Evolutionary conservation across 371 early-diverging fungal species (phyloP), one percentile per base, ranked within the genome.

Genomic region (Syncephalastrum monosporum): DNA sequence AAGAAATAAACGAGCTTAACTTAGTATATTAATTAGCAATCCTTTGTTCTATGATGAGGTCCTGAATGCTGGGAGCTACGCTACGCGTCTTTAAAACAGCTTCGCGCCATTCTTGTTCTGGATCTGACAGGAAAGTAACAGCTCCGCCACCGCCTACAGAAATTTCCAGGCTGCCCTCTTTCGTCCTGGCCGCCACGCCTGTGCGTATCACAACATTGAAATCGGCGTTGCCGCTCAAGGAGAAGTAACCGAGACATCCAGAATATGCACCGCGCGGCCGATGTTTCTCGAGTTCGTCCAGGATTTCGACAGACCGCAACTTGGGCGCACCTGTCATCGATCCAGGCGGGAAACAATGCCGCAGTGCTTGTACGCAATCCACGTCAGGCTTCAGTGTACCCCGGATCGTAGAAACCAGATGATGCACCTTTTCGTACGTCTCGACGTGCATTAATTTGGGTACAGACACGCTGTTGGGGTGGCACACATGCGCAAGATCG

Each of bases 311-410:
- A 0, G 95, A 89, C 17, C 97, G 81, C 16, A 86, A 75, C 64
- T 98, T 98, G 5, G 98, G 98, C 1, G 98, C 97, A 7, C 98
- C 98, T 0, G 97, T 98, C 97, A 98, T 96, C 0, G 96, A 95
- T 0, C 96, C 93, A 0, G 97, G 97, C 3, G 97, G 97, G 59
- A 97, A 97, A 57, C 91, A 90, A 15, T 79, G 82, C 29, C 77
- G 82, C 6, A 95, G 60, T 0, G 91, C 91, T 27, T 88, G 83
- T 0, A 93, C 88, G n/a, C 79, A 79, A 53, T 84, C 82, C 1
- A 91, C 79, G 12, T 74, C 61, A 0, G 71, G 74, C 21, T 78
- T 68, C 17, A 95, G 68, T 41, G 76, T 71, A 12, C 91, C 92
- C 17, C 81, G 72, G 8, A 96, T 86, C 0, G 96, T 96, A 0